phyloP scores from a whole-genome alignment of 2,329 filamentous ascomycete species.

The Aspergillus sp. region DNA sequence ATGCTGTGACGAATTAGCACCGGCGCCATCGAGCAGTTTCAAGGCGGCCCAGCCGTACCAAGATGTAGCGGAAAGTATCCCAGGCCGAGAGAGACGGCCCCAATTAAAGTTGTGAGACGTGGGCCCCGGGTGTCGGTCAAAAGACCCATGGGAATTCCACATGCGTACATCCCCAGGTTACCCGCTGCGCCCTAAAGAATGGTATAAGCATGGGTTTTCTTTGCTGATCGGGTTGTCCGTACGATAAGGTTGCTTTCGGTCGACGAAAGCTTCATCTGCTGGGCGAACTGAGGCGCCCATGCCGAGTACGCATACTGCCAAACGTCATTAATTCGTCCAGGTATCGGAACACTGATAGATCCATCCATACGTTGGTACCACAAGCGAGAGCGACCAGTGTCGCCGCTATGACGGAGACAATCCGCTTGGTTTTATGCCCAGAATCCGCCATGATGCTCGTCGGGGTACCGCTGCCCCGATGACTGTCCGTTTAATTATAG shows the following conservation, averaged over 20 bases:
- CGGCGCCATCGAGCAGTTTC: background rate
- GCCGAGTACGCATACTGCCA: slow-evolving; percentile 93
- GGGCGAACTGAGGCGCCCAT: slow-evolving; percentile 95
- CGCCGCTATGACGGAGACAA: slow-evolving; percentile 82
- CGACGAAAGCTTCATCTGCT: slow-evolving; percentile 82
- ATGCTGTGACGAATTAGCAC: slow-evolving; percentile 57
- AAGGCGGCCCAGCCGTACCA: slow-evolving; percentile 40
- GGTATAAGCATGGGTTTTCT: slow-evolving; percentile 1
- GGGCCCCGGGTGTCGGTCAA: slow-evolving; percentile 84
- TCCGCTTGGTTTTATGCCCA: slow-evolving; percentile 58
- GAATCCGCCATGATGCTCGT: slow-evolving; percentile 33
- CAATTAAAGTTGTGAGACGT: slow-evolving; percentile 75
- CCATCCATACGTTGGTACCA: slow-evolving; percentile 76
- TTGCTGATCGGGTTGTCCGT: slow-evolving; percentile 26
- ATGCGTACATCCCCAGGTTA: slow-evolving; percentile 85
- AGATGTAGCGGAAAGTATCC: slow-evolving; percentile 86
- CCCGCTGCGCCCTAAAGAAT: slow-evolving; percentile 55
- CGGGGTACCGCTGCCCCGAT: slow-evolving; percentile 5
- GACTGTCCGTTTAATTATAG: background rate
- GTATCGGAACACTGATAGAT: slow-evolving; percentile 11
- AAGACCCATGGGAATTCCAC: slow-evolving; percentile 86
- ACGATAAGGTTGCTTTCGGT: slow-evolving; percentile 92
- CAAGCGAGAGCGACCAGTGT: slow-evolving; percentile 85
- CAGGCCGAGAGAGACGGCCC: slow-evolving; percentile 70
- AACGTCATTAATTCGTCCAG: slow-evolving; percentile 25